Base-by-base conservation (phyloP, 1,139 yeast genomes). In the Blastobotrys illinoisensis region DNA sequence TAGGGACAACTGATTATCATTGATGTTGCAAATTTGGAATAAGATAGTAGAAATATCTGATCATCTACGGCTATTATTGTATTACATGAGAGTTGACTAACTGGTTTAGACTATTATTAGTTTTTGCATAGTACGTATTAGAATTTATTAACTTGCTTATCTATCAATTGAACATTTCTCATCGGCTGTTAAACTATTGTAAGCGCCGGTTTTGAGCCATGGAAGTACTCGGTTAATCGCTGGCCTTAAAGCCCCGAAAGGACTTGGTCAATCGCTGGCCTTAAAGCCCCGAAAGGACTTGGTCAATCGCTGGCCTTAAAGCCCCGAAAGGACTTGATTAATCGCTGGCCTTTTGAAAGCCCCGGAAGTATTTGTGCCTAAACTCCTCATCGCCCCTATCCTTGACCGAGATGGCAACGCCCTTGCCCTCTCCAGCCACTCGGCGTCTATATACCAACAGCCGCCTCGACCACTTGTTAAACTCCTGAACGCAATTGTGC, bases 391-490 rank as follows among this genome's bases (percentile, higher is more conserved):
- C 56, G 55, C 63, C 46, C 67, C 73, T 53, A 53, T 72, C 65
- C 59, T 64, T 49, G 51, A 83, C 64, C 4, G 78, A 77, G 28
- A 77, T 69, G 3, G 85, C 78, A 40, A 75, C 75, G 0, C 97
- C 97, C 56, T 77, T 71, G 7, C 16, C 40, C 65, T 78, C 86
- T 6, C 70, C 74, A 11, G 64, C 65, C 21, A 81, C 91, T 56
- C 88, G 74, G 66, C 89, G 85, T 48, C 83, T 83, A 66, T 91
- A 93, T 7, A 87, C 93, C 53, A 93, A 71, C 51, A 91, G 75
- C 63, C 97, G 76, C 67, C 99, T 78, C 14, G 96, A 86, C 99
- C 78, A 95, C 69, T 86, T 89, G 70, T 88, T 85, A 70, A 93
- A 93, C 60, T 83, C 89, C 67, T 93, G 99, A 45, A 86, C 91